Percentiles rank a stretch among this genome's conserved stretches.
These are phyloP conservation scores for Rubroboletus pulcherrimus DNA, from an alignment of 768 basidiomycete species.

Conservation along the genomic window DNA sequence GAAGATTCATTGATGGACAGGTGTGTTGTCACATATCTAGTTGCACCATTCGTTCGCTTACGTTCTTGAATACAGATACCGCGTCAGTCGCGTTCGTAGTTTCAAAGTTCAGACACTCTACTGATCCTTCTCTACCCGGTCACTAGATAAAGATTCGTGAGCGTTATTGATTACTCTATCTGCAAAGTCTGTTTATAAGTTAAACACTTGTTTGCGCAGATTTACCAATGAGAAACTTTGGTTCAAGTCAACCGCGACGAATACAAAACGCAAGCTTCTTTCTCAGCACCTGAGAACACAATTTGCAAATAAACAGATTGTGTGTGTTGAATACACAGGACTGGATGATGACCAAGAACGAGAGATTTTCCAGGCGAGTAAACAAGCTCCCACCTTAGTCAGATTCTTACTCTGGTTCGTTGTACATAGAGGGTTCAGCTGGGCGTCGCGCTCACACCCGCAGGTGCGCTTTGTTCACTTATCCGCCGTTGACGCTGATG, in stretches of 20 bases:
- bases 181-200: not conserved
- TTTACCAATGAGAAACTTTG: conserved; percentile 38
- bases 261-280: conserved; percentile 30
- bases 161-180: conserved; percentile 5
- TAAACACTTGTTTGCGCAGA: conserved; percentile 1
- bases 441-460: conserved; percentile 47
- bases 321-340: conserved; percentile 51
- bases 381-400: not conserved
- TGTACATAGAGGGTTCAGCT: conserved; percentile 45
- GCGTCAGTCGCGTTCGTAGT: conserved; percentile 31
- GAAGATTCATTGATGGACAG: conserved; percentile 53
- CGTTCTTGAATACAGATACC: conserved; percentile 35
- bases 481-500: not conserved
- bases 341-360: conserved; percentile 53
- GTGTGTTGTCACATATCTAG: conserved; percentile 35
- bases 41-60: not conserved
- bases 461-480: conserved; percentile 32
- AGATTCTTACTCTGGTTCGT: not conserved
- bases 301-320: conserved; percentile 45
- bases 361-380: conserved; percentile 58
- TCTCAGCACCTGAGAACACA: conserved; percentile 31
- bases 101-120: not conserved
- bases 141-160: conserved; percentile 40
- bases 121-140: conserved; percentile 2
- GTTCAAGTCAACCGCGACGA: conserved; percentile 27